Base-by-base conservation (phyloP, 768 basidiomycete genomes). In the Tylopilus intermedius region DNA sequence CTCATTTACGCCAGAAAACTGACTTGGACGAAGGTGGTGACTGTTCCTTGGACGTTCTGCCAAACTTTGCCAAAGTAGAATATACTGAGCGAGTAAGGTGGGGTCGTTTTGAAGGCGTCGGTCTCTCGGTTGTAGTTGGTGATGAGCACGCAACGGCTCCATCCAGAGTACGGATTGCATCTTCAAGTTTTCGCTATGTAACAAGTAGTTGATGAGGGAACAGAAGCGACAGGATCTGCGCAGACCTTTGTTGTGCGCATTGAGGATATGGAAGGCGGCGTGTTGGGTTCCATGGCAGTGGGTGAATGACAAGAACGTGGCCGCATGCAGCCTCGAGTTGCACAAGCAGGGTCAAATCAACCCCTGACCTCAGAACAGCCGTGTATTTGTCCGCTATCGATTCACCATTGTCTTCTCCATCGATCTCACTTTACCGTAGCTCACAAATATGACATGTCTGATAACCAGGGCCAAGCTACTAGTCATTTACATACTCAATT, bases 11-110 rank as follows among this genome's bases (percentile, higher is more conserved):
- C 15, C 15, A 42, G 38, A 15, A 32, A 39, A 52, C 66, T 62
- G 15, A 63, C 59, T 49, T 47, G 42, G 47, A 55, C 26, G 65
- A 67, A 65, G 72, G 64, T 44, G 63, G 70, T 9, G 73, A 48
- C n/a, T 35, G 57, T 51, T 77, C 76, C 61, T 76, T 83, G 11
- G 76, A 69, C 61, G 76, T 81, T 39, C 86, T 79, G 5, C 85
- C 85, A 64, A 90, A 88, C 70, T 89, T 91, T 42, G 85, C 78
- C 41, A 92, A 74, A 2, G 86, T 86, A 2, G 88, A 83, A 66
- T 90, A 92, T 3, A 92, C 64, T 1, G 87, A 84, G 13, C 76
- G 81, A 6, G 78, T 73, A 51, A 79, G 67, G 21, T 74, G 69
- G 41, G 74, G 78, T 58, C 85, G 83, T 21, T 78, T 79, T n/a